Conservation (phyloP, 225 moss, liverwort and hornwort genomes). For the Physcomitrellopsis africana region DNA sequence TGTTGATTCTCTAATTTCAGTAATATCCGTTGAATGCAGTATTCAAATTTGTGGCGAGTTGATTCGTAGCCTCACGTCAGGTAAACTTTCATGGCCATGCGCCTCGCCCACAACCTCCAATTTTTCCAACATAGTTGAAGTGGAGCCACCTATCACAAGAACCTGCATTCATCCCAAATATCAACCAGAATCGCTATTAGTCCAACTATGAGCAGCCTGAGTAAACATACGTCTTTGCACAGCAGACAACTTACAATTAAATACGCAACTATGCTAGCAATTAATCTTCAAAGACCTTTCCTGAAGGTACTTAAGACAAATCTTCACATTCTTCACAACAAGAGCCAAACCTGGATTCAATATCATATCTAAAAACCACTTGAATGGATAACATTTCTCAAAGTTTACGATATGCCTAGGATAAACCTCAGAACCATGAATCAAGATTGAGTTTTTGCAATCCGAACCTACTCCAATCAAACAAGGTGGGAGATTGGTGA, state of each 20-base stretch:
- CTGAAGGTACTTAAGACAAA: not conserved
- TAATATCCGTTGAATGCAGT: slow-evolving; percentile 10
- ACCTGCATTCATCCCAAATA: slow-evolving; percentile 56
- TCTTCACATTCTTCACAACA: not conserved
- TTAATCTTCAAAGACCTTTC: slow-evolving; percentile 10
- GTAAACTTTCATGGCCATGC: slow-evolving; percentile 33
- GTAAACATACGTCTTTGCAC: not conserved
- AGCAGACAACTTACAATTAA: slow-evolving; percentile 12
- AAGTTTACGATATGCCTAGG: not conserved
- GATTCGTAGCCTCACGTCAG: slow-evolving; percentile 43
- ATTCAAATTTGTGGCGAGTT: slow-evolving; percentile 18
- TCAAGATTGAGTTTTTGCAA: not conserved
- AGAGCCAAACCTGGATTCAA: slow-evolving; percentile 15
- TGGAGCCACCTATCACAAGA: slow-evolving; percentile 89
- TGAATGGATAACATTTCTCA: not conserved
- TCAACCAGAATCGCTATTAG: slow-evolving; percentile 14
- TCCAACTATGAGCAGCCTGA: slow-evolving; percentile 14
- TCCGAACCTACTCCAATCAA: slow-evolving; percentile 6
- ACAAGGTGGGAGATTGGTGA: not conserved
- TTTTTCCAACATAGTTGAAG: slow-evolving; percentile 90
- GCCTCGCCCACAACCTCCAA: slow-evolving; percentile 86
- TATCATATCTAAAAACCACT: not conserved
- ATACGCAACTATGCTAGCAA: slow-evolving; percentile 4
- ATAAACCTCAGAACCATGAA: slow-evolving; percentile 1
- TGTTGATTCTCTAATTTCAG: slow-evolving; percentile 5